Evolutionary conservation across 2,329 filamentous ascomycete genomes (phyloP), one percentile per base, ranked within the genome.

Genomic region (Clarireedia homoeocarpa): DNA sequence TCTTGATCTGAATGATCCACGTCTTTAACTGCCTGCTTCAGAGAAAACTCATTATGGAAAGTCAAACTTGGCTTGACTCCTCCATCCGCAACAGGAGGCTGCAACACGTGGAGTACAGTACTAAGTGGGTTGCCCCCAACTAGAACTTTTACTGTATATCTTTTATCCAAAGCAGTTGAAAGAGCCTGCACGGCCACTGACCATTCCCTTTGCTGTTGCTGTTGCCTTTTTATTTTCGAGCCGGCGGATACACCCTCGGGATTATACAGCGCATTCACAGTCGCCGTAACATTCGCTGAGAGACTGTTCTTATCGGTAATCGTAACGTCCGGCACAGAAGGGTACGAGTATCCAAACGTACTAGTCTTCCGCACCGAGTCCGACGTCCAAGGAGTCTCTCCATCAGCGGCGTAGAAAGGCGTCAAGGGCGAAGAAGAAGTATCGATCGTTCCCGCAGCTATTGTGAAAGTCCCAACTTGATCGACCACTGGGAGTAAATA

Each of bases 251-350:
- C 38, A 15, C 48, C 48, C 26, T 27, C 55, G 0, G 60, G 58
- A 34, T 62, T 60, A 62, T 77, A 78, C 66, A 91, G 69, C 0
- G 70, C 74, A 56, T 81, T 75, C 12, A 88, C 78, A 6, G 83
- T 78, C 0, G 81, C 77, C 39, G 81, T 77, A 34, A 89, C 74
- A 62, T 86, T 85, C 57, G 78, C 78, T 34, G 77, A 75, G 46
- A 89, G 24, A 39, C 84, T 36, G 3, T 20, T 75, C 12, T 51
- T 51, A 10, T 59, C 51, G 14, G 77, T 77, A 70, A 83, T 81
- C 27, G 74, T 76, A 59, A 81, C 80, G 63, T 71, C 68, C 55
- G 67, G 58, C 27, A 77, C 66, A 27, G 64, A 65, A 4, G 63
- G 60, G 55, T 67, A 67, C 0, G 62, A 65, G 53, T 67, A 67